Evolutionary conservation across 257 asterid species (phyloP), one percentile per base, ranked within the genome.

Genomic region (Solanum rostratum): DNA sequence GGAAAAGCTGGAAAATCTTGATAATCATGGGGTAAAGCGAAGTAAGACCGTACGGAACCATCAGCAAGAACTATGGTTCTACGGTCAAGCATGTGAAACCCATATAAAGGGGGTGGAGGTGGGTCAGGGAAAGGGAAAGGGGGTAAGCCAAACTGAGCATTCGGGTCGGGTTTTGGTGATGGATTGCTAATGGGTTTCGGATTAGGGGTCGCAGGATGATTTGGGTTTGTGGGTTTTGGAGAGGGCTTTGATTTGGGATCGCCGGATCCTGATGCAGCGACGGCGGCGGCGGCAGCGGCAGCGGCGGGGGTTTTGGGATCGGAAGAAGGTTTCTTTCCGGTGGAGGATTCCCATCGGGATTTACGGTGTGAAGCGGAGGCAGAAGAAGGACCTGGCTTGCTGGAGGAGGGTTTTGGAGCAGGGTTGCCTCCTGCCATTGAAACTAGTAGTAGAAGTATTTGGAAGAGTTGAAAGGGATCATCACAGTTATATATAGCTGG

Each of bases 61-160:
- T 97, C 99, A 39, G 95, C 92, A 9, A 95, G 91, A 83, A 88
- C 89, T 57, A 95, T 85, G 19, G 89, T 91, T 33, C 98, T 92
- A 79, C 98, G 98, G 1, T 97, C 97, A 63, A 97, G 98, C 97
- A 93, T 91, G 88, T 95, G 99, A 87, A 95, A 93, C 19, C 97
- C 98, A 82, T 97, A 97, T 7, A 98, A 85, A 11, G 98, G 97
- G 15, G 95, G 93, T n/a, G 97, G 98, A 1, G 98, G 96, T 7
- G 92, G 98, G 84, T 93, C 97, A 85, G 65, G 89, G 86, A 91
- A 86, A 54, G 94, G 98, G 73, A 90, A 89, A 79, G 88, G 90
- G 16, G 92, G 92, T 29, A 89, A 84, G 19, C 87, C 84, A 7
- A 20, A 57, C 54, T 80, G 22, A 15, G 79, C 16, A 59, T 68